phyloP scores from a whole-genome alignment of 495 filamentous ascomycete genomes.

The Lophiostoma macrostomum region DNA sequence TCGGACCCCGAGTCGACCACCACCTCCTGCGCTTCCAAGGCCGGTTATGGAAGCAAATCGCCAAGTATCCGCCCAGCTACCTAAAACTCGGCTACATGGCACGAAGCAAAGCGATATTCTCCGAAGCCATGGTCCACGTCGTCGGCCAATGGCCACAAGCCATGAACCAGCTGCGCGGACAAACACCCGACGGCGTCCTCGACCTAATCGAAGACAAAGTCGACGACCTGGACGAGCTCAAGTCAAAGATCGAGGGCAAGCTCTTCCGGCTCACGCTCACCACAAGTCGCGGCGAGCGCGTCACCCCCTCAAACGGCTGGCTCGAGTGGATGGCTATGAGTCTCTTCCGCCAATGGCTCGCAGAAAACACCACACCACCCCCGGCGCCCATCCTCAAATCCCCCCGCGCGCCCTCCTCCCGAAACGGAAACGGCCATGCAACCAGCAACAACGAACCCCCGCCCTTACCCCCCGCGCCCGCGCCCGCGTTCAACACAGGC shows the following conservation, averaged over 20 bases:
- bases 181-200: conserved; percentile 67
- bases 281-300: conserved; percentile 74
- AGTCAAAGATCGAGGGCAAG: conserved; percentile 67
- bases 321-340: conserved; percentile 83
- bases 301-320: conserved; percentile 72
- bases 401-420: conserved; percentile 13
- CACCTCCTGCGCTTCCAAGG: conserved; percentile 87
- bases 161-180: conserved; percentile 67
- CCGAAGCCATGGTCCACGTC: conserved; percentile 85
- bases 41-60: conserved; percentile 87
- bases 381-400: conserved; percentile 43
- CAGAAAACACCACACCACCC: conserved; percentile 76
- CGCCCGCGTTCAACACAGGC: conserved; percentile 52
- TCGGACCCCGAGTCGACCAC: conserved; percentile 87
- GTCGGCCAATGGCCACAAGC: conserved; percentile 87
- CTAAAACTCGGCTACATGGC: conserved; percentile 84
- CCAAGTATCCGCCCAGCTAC: conserved; percentile 88
- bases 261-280: conserved; percentile 78
- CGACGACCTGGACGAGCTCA: conserved; percentile 62
- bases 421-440: conserved; percentile 25
- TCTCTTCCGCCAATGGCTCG: conserved; percentile 86
- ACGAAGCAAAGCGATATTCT: conserved; percentile 79
- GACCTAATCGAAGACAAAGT: conserved; percentile 91
- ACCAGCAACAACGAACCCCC: no score
- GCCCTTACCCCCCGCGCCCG: conserved; percentile 16